Conservation (phyloP, 2,329 filamentous ascomycete genomes). For the Trichoderma atroviride region DNA sequence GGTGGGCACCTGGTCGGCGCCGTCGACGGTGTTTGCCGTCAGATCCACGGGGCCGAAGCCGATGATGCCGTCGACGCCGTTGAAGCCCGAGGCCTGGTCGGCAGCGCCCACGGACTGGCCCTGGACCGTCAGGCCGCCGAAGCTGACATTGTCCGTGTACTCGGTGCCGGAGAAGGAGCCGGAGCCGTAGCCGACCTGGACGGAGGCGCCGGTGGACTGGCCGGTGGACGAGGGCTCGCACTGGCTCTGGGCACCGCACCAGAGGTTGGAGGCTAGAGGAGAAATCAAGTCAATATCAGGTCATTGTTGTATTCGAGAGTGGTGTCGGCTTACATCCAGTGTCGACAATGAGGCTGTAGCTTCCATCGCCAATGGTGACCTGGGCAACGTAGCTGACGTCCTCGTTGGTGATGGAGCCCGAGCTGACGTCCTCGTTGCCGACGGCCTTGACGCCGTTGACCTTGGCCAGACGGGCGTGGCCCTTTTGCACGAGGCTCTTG, state of each 20-base stretch:
- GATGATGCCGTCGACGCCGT: slow-evolving; percentile 12
- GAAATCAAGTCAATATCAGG: background rate
- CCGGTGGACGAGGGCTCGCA: slow-evolving; percentile 7
- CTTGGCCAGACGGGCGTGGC: background rate
- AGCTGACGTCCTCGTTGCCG: background rate
- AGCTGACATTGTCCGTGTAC: slow-evolving; percentile 38
- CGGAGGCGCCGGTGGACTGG: slow-evolving; percentile 30
- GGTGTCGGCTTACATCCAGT: background rate
- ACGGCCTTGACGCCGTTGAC: background rate
- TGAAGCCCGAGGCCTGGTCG: background rate
- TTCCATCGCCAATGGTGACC: background rate
- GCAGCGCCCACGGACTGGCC: background rate
- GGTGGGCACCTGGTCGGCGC: slow-evolving; percentile 34
- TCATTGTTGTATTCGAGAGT: background rate
- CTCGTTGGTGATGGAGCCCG: background rate
- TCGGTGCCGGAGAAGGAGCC: slow-evolving; percentile 35
- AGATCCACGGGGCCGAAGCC: slow-evolving; percentile 35
- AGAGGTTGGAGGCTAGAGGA: background rate
- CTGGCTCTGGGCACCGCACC: background rate
- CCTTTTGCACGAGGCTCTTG: background rate
- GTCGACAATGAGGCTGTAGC: background rate
- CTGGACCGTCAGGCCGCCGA: slow-evolving; percentile 35
- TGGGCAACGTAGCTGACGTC: background rate
- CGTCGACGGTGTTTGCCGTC: slow-evolving; percentile 34
- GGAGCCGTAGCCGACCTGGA: slow-evolving; percentile 35